phyloP scores from a whole-genome alignment of 2,329 filamentous ascomycete species.

The Moelleriella libera region DNA sequence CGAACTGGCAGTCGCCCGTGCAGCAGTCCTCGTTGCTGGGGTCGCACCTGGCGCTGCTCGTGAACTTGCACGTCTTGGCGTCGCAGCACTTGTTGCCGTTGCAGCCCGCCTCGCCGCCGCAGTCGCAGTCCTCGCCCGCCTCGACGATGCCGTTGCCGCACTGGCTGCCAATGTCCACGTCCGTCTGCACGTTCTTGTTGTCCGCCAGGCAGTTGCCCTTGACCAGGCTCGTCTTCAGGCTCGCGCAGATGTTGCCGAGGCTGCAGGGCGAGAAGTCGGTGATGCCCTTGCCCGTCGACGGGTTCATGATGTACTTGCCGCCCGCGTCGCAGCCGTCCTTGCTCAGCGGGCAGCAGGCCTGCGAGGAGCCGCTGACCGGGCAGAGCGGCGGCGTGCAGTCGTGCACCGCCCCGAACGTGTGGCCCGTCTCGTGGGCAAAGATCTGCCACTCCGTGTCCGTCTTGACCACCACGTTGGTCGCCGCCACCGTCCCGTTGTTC shows the following conservation, averaged over 20 bases:
- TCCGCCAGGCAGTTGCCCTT: conserved; percentile 63
- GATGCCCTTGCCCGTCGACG: conserved; percentile 62
- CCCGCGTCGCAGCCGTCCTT: conserved; percentile 55
- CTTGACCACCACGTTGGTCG: conserved; percentile 78
- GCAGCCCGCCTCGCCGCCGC: conserved; percentile 64
- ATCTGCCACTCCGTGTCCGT: conserved; percentile 87
- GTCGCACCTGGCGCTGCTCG: conserved; percentile 61
- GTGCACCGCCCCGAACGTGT: conserved; percentile 92
- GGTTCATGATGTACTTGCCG: conserved; percentile 89
- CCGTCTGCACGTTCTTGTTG: conserved; percentile 71
- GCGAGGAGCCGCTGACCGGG: conserved; percentile 37
- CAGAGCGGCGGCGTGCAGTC: conserved; percentile 69
- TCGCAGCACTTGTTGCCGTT: conserved; percentile 71
- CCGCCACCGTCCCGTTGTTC: conserved; percentile 59
- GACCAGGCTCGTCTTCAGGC: conserved; percentile 61
- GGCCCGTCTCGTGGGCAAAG: conserved; percentile 84
- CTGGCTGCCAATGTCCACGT: conserved; percentile 66
- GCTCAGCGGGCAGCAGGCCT: conserved; percentile 68
- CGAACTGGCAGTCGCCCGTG: conserved; percentile 50
- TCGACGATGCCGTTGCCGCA: conserved; percentile 98
- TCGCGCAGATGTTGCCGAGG: conserved; percentile 87
- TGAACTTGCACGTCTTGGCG: conserved; percentile 75
- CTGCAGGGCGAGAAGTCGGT: conserved; percentile 75
- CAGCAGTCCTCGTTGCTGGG: conserved; percentile 74
- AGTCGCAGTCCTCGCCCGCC: conserved; percentile 88